These are phyloP conservation scores for Ophiostoma sp. DNA, from an alignment of 2,329 filamentous ascomycete species.

Conservation along the genomic window DNA sequence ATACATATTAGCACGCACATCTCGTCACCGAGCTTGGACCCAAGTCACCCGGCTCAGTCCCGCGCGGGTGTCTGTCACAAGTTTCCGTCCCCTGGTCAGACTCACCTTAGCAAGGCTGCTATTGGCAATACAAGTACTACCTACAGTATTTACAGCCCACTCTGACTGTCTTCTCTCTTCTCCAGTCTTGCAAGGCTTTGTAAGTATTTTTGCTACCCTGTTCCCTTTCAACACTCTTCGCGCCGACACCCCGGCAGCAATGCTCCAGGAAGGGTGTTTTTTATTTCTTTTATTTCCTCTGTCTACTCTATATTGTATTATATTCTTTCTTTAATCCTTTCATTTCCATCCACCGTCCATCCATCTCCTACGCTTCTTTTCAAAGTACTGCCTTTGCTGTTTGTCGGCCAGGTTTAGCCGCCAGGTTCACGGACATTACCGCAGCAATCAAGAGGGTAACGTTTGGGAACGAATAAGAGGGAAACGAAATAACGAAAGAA, in stretches of 20 bases:
- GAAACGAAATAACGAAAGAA: no score
- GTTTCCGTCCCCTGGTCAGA: not conserved
- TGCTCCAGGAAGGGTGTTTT: not conserved
- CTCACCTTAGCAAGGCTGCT: not conserved
- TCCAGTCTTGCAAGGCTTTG: not conserved
- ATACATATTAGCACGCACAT: no score
- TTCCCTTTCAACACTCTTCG: not conserved
- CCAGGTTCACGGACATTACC: not conserved
- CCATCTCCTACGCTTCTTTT: not conserved
- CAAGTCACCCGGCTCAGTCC: not conserved
- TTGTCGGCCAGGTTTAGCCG: not conserved
- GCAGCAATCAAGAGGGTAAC: no score
- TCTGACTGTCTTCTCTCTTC: not conserved
- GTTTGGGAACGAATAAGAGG: not conserved
- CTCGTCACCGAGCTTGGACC: conserved; percentile 2
- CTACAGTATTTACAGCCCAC: not conserved
- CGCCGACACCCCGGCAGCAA: not conserved
- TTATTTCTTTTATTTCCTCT: not conserved
- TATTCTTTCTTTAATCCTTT: not conserved
- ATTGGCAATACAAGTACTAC: not conserved
- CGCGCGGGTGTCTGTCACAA: conserved; percentile 8
- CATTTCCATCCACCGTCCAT: not conserved
- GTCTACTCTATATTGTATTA: not conserved
- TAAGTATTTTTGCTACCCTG: not conserved
- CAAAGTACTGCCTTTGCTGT: not conserved